A percentile compares a stretch with the other conserved stretches of the same genome.
These are phyloP conservation scores for Pseudogymnoascus sp. DNA, from an alignment of 2,329 filamentous ascomycete genomes.

Conservation along the genomic window DNA sequence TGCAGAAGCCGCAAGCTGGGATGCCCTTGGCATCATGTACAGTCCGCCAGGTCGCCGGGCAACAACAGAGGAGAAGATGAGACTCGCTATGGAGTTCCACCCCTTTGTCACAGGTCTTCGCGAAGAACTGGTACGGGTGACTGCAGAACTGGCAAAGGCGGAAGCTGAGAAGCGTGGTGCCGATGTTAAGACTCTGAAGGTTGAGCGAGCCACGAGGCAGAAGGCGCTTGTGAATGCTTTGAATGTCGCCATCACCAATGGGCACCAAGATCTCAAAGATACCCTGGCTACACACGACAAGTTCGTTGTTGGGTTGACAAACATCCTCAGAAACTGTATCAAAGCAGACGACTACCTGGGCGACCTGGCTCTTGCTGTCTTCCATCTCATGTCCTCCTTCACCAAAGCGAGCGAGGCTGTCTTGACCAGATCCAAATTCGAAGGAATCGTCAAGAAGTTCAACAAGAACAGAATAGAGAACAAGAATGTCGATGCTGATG, in stretches of 20 bases:
- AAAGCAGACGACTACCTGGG: constrained; percentile 44
- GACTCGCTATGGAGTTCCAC: constrained; percentile 25
- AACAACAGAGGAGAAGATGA: constrained; percentile 21
- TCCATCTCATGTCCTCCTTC: constrained; percentile 52
- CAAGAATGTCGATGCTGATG: constrained; percentile 52
- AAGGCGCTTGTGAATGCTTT: constrained; percentile 43
- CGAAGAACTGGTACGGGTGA: constrained; percentile 21
- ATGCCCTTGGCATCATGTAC: constrained; percentile 44
- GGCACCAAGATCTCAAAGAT: constrained; percentile 46
- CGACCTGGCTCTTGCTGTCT: constrained; percentile 45
- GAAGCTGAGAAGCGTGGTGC: constrained; percentile 17
- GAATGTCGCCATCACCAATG: constrained; percentile 45
- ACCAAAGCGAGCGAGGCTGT: constrained; percentile 50
- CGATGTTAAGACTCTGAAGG: constrained; percentile 32
- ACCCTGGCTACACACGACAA: constrained; percentile 51
- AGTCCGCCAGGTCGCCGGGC: constrained; percentile 29
- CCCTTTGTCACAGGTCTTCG: constrained; percentile 24
- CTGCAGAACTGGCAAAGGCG: constrained; percentile 20
- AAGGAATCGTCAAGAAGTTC: constrained; percentile 54
- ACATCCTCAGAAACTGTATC: constrained; percentile 45
- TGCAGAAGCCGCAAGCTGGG: constrained; percentile 43
- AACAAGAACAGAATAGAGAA: constrained; percentile 31
- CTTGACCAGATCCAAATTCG: constrained; percentile 56
- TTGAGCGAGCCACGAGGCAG: constrained; percentile 36
- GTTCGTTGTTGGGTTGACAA: constrained; percentile 45